Conservation (phyloP, 345 rosid genomes). For the Abelmoschus esculentus region DNA sequence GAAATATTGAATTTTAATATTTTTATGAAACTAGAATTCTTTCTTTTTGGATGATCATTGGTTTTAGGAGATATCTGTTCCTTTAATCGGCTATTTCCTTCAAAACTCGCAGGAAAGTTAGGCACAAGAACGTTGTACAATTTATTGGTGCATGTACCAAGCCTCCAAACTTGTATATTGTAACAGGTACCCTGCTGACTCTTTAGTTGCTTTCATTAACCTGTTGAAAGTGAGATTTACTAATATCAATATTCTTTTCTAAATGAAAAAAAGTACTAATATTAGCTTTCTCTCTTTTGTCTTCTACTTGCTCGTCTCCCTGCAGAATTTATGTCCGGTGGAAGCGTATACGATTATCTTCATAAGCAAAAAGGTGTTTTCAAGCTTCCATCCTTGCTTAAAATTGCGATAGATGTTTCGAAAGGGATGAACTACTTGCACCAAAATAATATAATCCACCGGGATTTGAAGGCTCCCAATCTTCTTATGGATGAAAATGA, state of each 20-base stretch:
- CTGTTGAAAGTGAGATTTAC: not conserved
- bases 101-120: slow-evolving; percentile 66
- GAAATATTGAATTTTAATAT: too few relatives aligned
- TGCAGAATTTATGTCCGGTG: slow-evolving; percentile 89
- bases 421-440: slow-evolving; percentile 98
- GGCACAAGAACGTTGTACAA: slow-evolving; percentile 94
- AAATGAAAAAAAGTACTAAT: not conserved
- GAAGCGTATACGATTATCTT: slow-evolving; percentile 96
- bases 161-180: slow-evolving; percentile 84
- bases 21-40: too few relatives aligned
- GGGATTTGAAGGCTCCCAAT: slow-evolving; percentile 95
- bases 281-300: slow-evolving; percentile 1
- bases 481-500: slow-evolving; percentile 97
- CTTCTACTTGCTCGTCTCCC: not conserved
- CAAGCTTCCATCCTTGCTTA: slow-evolving; percentile 80
- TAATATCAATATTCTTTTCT: not conserved
- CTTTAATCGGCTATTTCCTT: slow-evolving; percentile 1
- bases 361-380: slow-evolving; percentile 88
- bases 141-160: slow-evolving; percentile 98
- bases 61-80: not conserved
- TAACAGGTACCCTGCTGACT: slow-evolving; percentile 53
- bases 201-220: not conserved
- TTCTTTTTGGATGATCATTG: not conserved
- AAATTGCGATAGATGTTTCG: slow-evolving; percentile 86
- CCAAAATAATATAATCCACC: slow-evolving; percentile 87